Percentiles rank a stretch among this genome's conserved stretches.
Evolutionary conservation across 495 filamentous ascomycete genomes (phyloP).

Genomic region (Aspergillus sparsus): DNA sequence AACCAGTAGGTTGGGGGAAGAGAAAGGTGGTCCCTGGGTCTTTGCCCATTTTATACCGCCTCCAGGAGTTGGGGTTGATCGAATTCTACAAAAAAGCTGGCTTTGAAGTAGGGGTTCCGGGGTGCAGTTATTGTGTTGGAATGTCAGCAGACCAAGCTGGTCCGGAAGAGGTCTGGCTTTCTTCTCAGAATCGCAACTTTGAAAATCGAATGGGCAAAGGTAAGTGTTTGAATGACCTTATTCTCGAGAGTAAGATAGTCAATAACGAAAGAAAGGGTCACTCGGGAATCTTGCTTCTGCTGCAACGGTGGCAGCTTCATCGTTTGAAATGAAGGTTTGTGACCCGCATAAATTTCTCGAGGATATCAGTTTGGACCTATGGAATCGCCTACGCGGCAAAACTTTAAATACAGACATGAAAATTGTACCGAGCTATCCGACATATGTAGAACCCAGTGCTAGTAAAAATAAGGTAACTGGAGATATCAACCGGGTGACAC

Average conservation of each 20-base stretch:
- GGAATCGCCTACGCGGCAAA: conserved; percentile 19
- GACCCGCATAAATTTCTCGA: conserved; percentile 35
- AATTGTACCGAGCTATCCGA: background rate
- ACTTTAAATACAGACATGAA: background rate
- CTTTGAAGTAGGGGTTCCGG: conserved; percentile 44
- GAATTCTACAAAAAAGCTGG: conserved; percentile 44
- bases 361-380: conserved; percentile 29
- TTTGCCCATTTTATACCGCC: conserved; percentile 35
- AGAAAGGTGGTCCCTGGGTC: conserved; percentile 45
- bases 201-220: conserved; percentile 52
- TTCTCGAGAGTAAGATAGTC: background rate
- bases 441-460: background rate
- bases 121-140: conserved; percentile 51
- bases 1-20: conserved; percentile 33
- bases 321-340: conserved; percentile 39
- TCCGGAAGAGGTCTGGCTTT: conserved; percentile 47
- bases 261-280: conserved; percentile 30
- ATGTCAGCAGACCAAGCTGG: conserved; percentile 45
- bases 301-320: conserved; percentile 44
- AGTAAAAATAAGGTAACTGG: background rate
- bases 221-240: conserved; percentile 14
- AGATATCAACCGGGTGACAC: background rate
- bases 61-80: conserved; percentile 36
- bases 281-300: conserved; percentile 45
- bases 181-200: conserved; percentile 51